Percentiles rank a stretch among this genome's conserved stretches.
Conservation (phyloP, 306 rosid species). For the Castanea mollissima region DNA sequence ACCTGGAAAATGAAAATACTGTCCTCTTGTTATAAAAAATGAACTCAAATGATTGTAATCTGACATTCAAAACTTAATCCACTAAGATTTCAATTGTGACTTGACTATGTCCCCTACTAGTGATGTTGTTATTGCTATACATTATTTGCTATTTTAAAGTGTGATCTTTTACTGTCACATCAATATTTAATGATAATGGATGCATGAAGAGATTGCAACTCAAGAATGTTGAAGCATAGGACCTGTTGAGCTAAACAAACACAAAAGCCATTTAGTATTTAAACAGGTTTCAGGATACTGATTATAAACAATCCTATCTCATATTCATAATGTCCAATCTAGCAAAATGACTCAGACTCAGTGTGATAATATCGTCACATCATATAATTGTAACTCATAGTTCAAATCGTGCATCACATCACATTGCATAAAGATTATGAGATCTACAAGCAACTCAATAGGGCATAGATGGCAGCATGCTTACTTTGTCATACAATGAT, state of each 20-base stretch:
- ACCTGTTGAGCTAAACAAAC: not conserved
- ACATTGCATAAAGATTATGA: not conserved
- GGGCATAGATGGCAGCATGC: conserved; percentile 15
- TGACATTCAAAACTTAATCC: not conserved
- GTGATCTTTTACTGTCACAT: not conserved
- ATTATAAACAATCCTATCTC: not conserved
- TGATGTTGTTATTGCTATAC: not conserved
- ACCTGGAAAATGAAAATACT: not conserved
- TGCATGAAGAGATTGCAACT: not conserved
- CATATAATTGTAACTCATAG: not conserved
- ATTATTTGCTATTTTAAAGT: not conserved
- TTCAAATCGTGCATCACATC: not conserved
- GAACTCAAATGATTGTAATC: not conserved
- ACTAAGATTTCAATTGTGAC: not conserved
- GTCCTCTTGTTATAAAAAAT: not conserved
- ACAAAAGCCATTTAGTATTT: not conserved
- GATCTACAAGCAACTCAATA: not conserved
- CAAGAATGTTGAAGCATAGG: not conserved
- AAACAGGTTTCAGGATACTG: not conserved
- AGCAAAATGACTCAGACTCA: not conserved
- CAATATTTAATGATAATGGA: not conserved
- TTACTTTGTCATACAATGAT: conserved; percentile 73
- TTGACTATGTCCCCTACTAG: not conserved
- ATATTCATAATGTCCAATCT: not conserved
- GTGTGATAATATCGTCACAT: not conserved